A percentile compares a stretch with the other conserved stretches of the same genome.
Evolutionary conservation across 805 yeast species (phyloP).

Genomic region (Ogataea philodendri): DNA sequence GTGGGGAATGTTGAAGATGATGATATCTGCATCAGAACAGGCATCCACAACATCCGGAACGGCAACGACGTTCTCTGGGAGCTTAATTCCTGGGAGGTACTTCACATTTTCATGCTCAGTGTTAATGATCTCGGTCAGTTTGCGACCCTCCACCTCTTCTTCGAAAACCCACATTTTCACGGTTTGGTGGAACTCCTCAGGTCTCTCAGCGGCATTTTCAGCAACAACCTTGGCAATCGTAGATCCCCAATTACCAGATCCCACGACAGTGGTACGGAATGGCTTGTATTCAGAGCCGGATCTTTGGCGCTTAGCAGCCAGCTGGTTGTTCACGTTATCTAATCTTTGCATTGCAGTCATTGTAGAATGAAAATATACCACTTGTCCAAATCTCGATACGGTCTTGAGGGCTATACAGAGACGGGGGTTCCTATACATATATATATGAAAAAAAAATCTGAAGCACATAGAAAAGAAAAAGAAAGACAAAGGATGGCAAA

Average conservation of each 20-base stretch:
- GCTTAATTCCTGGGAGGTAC: constrained; percentile 83
- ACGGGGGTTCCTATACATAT: no score
- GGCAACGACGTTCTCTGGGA: constrained; percentile 86
- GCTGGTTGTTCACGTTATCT: constrained; percentile 19
- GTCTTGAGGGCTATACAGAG: no score
- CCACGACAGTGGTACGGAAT: constrained; percentile 71
- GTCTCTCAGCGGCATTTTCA: constrained; percentile 74
- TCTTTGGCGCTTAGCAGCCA: constrained; percentile 20
- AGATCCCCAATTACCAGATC: constrained; percentile 98
- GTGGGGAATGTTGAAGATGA: constrained; percentile 95
- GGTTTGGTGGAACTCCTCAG: constrained; percentile 63
- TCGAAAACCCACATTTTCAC: constrained; percentile 98
- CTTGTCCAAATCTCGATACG: background rate
- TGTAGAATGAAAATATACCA: background rate
- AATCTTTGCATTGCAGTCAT: constrained; percentile 31
- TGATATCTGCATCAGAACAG: constrained; percentile 76
- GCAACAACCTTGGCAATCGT: constrained; percentile 95
- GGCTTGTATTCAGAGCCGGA: constrained; percentile 28
- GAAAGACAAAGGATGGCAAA: no score
- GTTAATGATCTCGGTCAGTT: constrained; percentile 88
- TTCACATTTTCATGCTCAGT: constrained; percentile 89
- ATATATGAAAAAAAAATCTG: no score
- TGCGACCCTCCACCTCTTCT: constrained; percentile 74
- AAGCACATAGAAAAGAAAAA: no score
- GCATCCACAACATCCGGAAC: constrained; percentile 79